These are phyloP conservation scores for Buxus sempervirens DNA, from an alignment of 164 flowering plant species.

Conservation along the genomic window DNA sequence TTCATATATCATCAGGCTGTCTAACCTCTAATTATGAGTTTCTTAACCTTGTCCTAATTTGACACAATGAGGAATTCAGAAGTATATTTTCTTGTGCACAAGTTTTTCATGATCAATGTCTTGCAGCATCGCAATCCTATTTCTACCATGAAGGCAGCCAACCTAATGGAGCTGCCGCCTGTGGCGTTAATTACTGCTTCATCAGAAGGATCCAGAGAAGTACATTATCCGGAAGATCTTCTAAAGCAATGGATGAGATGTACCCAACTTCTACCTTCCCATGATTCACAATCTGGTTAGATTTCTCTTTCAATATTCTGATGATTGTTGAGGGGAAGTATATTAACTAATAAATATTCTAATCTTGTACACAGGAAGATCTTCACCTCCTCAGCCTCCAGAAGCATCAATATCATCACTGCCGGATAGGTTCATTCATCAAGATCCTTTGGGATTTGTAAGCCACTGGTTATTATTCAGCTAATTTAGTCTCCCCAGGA, in stretches of 20 bases:
- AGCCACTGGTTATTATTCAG: conserved; percentile 16
- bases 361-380: conserved; percentile 35
- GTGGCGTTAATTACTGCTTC: conserved; percentile 39
- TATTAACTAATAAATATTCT: not conserved
- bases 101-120: not conserved
- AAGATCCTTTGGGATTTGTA: conserved; percentile 37
- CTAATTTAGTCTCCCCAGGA: not conserved
- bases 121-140: conserved; percentile 29
- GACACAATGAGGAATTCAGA: too few relatives aligned
- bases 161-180: conserved; percentile 68
- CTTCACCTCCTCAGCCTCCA: conserved; percentile 44
- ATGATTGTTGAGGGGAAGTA: not conserved
- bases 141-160: conserved; percentile 40
- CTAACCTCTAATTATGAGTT: too few relatives aligned
- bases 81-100: not conserved
- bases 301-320: conserved; percentile 3
- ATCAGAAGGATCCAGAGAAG: conserved; percentile 27
- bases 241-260: conserved; percentile 50
- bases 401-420: conserved; percentile 51
- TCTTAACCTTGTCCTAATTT: too few relatives aligned
- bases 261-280: conserved; percentile 31
- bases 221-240: conserved; percentile 59
- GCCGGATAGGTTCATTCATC: conserved; percentile 19
- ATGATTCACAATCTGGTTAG: conserved; percentile 60
- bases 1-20: too few relatives aligned